Base-by-base conservation (phyloP, 148 eudicot genomes). In the Salicornia ramosissima region DNA sequence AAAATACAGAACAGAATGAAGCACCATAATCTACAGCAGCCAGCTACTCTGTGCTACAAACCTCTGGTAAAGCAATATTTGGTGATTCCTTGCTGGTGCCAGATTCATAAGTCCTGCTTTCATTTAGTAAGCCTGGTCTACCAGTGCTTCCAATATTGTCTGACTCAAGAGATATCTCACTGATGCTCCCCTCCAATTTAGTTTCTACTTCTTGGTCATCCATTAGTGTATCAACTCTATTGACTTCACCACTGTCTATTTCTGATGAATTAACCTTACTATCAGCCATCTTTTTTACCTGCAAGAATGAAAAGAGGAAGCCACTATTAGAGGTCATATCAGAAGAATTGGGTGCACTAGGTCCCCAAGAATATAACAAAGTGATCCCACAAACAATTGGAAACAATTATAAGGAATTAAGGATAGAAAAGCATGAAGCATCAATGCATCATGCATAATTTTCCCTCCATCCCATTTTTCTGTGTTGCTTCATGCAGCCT, bases 1-100 rank as follows among this genome's bases (percentile, higher is more conserved):
- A 66, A 65, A 65, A 9, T 40, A 39, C 46, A 43, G 8, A 64
- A 55, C 50, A 61, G 34, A n/a, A 69, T 19, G 52, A 60, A 49
- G 19, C 66, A 21, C 57, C n/a, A 60, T 11, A 67, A 42, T 30
- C n/a, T n/a, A n/a, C n/a, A 46, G 43, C 45, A 58, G 54, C 29
- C 14, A 49, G 36, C 24, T 24, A 57, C 53, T 22, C 45, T 59
- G 52, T 25, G 66, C 71, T 61, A 74, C 85, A 71, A 57, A 94
- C 98, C 96, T 94, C 98, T 40, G 94, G 83, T 56, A 79, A 70
- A 68, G 74, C 78, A 71, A 86, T 75, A 78, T 71, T 74, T 81
- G 80, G 86, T 34, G 76, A 68, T 46, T 75, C 69, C 53, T 39
- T 43, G 58, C 69, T 85, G 25, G 81, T 77, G 74, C 81, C 65